Evolutionary conservation across 2,329 filamentous ascomycete genomes (phyloP), one percentile per base, ranked within the genome.

Genomic region (Tetracladium maxilliforme): DNA sequence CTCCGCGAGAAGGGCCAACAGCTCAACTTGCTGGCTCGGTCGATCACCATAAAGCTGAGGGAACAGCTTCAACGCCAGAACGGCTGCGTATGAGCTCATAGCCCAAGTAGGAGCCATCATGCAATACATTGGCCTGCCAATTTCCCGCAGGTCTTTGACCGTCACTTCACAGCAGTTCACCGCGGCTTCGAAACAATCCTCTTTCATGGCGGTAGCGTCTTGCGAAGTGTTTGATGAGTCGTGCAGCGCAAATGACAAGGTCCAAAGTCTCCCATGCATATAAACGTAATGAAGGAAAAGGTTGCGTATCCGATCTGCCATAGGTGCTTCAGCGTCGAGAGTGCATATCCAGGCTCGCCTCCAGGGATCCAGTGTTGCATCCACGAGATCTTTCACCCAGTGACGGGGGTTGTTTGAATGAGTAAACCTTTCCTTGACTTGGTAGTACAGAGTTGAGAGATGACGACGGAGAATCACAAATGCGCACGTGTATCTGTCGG

Each of bases 41-140:
- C 31, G 28, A n/a, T 30, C 17, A 1, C 35, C 36, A 19, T 43
- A 33, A 10, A 43, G 11, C 4, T 20, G 14, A 1, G 40, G 40
- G 7, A 44, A 44, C 4, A 45, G 15, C 24, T 38, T 36, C 3
- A 46, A 22, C 2, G 42, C 30, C 3, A 45, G 29, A 9, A 45
- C 39, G 1, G 38, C 41, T 1, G 42, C 36, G 17, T 45, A 45
- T 0, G 41, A 37, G 16, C 44, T 41, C 42, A 47, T 47, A 1
- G 42, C 42, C 43, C 43, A 45, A 1, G 40, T 46, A 0, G 43
- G 43, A n/a, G 42, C 35, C 12, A 47, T 26, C 41, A 47, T 44
- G 14, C 35, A 40, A 21, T 45, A 47, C 9, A 45, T 19, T 12
- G 40, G 36, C 16, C 44, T 42, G 6, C 40, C 42, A 3, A 43